Conservation (phyloP, 352 stramenopile species). For the Globisporangium abappressorium region DNA sequence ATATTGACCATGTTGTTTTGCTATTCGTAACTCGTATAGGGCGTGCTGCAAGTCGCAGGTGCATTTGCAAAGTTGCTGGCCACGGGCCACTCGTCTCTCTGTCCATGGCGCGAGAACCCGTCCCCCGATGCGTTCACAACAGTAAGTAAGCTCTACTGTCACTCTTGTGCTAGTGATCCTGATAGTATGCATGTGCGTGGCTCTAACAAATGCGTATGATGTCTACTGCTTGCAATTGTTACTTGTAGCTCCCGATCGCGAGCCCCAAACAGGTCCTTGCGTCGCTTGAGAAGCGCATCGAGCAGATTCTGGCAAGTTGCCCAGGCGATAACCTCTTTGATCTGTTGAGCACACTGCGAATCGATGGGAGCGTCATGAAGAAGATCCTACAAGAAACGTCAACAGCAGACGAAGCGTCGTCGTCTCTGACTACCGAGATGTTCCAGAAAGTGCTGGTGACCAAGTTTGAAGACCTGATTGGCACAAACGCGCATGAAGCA, state of each 20-base stretch:
- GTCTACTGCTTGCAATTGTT: constrained; percentile 25
- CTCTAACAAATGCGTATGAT: background rate
- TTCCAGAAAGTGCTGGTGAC: constrained; percentile 13
- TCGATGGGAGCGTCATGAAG: background rate
- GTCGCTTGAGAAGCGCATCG: constrained; percentile 10
- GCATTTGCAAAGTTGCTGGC: constrained; percentile 43
- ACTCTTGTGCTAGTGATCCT: background rate
- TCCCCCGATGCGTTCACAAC: constrained; percentile 52
- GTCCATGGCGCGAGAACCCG: constrained; percentile 59
- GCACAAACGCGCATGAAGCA: background rate
- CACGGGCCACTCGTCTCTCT: constrained; percentile 37
- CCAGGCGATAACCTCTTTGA: background rate
- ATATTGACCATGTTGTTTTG: background rate
- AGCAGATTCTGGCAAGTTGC: constrained; percentile 9
- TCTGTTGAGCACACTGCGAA: background rate
- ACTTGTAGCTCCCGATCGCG: constrained; percentile 31
- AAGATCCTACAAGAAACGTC: background rate
- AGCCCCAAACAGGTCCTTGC: constrained; percentile 20
- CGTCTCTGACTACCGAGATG: background rate
- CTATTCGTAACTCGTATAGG: constrained; percentile 10
- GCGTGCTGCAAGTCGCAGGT: constrained; percentile 31
- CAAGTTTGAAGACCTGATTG: constrained; percentile 5
- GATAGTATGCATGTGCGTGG: background rate
- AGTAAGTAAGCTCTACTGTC: constrained; percentile 24
- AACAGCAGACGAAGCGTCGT: background rate